phyloP scores from a whole-genome alignment of 352 stramenopile genomes.

The Pelagophyceae sp. region DNA sequence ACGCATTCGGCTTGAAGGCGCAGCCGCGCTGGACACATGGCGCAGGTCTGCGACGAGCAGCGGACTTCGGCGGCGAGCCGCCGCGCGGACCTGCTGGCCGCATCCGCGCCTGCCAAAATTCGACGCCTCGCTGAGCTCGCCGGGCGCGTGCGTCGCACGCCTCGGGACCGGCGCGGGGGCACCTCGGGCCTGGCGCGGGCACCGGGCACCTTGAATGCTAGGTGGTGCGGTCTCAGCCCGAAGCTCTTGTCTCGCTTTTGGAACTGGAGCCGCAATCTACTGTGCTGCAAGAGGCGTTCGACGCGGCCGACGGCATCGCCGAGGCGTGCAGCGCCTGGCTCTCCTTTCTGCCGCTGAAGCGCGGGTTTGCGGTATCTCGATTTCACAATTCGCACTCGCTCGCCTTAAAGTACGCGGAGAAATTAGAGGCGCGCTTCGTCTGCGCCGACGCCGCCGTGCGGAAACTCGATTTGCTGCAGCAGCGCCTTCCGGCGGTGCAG shows the following conservation, averaged over 20 bases:
- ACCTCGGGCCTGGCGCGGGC: no score
- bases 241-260: background rate
- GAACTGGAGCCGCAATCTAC: background rate
- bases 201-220: no score
- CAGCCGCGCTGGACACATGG: no score
- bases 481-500: background rate
- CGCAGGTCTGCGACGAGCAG: background rate
- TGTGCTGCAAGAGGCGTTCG: background rate
- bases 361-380: background rate
- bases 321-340: background rate
- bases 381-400: background rate
- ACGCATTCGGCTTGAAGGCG: no score
- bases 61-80: background rate
- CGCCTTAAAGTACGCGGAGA: background rate
- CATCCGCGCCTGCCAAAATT: background rate
- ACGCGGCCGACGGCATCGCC: background rate
- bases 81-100: background rate
- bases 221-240: background rate
- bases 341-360: background rate
- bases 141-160: no score
- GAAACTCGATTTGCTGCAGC: background rate
- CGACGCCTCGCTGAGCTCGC: background rate
- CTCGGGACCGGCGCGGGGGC: no score
- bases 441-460: background rate
- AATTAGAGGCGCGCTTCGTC: background rate